Conservation (phyloP, 805 yeast species). For the Schizosaccharomyces cryophilus region DNA sequence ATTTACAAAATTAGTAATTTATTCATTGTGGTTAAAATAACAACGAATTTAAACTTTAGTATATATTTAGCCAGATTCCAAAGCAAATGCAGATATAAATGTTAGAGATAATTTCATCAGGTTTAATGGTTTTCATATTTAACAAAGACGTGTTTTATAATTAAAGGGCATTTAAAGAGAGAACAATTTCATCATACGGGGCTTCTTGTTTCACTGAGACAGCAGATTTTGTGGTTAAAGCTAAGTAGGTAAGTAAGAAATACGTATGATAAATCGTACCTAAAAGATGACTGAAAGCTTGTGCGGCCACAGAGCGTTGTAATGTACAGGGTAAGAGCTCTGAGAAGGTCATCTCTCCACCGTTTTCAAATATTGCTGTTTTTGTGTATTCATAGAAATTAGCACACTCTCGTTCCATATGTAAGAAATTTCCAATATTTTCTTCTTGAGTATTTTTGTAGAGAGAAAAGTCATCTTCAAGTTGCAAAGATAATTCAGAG, state of each 20-base stretch:
- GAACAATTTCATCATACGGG: neutral
- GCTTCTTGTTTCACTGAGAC: neutral
- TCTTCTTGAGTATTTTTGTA: neutral
- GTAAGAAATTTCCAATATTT: neutral
- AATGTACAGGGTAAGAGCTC: neutral
- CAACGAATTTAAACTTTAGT: neutral
- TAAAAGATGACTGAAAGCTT: neutral
- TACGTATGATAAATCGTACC: neutral
- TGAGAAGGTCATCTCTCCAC: neutral
- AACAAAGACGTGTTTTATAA: neutral
- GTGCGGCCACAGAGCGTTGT: neutral
- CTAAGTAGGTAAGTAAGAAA: neutral
- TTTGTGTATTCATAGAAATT: neutral
- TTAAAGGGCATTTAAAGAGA: neutral
- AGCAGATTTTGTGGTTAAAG: neutral
- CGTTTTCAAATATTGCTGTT: neutral
- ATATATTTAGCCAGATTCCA: too few species aligned
- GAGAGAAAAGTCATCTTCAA: neutral
- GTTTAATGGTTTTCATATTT: neutral
- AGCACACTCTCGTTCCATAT: neutral
- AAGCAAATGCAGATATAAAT: too few species aligned
- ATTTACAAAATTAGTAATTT: neutral
- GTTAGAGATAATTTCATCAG: neutral
- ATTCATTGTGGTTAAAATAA: neutral
- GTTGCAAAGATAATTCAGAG: neutral